phyloP scores from a whole-genome alignment of 2,329 filamentous ascomycete species.

The Paecilomyces sp. region DNA sequence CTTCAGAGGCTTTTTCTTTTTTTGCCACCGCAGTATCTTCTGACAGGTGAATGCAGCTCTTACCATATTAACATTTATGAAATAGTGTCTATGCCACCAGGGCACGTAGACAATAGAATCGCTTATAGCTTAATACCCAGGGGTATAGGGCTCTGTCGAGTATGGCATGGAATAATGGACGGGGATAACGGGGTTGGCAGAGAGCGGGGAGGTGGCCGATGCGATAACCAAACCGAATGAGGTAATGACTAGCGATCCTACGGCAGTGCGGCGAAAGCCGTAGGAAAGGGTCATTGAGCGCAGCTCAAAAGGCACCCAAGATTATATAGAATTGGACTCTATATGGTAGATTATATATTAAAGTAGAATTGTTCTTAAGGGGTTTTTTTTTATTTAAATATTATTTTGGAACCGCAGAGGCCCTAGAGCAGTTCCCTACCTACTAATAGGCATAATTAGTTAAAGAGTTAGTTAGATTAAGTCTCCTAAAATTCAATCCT shows the following conservation, averaged over 20 bases:
- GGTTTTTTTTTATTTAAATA: no score
- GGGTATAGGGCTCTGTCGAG: background rate
- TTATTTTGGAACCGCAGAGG: no score
- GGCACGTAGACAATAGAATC: background rate
- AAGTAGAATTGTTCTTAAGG: no score
- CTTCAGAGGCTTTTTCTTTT: background rate
- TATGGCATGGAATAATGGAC: background rate
- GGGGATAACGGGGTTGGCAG: background rate
- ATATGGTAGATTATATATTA: no score
- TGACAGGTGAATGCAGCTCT: background rate
- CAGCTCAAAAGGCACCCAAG: no score
- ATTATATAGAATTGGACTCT: no score
- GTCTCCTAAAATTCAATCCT: no score
- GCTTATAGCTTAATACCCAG: background rate
- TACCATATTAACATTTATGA: background rate
- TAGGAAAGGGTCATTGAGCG: no score
- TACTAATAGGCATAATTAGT: no score
- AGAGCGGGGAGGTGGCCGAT: background rate
- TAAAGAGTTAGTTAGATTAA: no score
- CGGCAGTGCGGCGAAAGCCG: no score
- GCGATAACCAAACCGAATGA: background rate
- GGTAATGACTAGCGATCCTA: background rate
- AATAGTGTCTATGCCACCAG: background rate
- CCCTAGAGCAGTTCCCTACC: no score
- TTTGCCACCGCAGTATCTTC: background rate